These are phyloP conservation scores for Haematococcus sp. DNA, from an alignment of 139 green algal species.

Conservation along the genomic window DNA sequence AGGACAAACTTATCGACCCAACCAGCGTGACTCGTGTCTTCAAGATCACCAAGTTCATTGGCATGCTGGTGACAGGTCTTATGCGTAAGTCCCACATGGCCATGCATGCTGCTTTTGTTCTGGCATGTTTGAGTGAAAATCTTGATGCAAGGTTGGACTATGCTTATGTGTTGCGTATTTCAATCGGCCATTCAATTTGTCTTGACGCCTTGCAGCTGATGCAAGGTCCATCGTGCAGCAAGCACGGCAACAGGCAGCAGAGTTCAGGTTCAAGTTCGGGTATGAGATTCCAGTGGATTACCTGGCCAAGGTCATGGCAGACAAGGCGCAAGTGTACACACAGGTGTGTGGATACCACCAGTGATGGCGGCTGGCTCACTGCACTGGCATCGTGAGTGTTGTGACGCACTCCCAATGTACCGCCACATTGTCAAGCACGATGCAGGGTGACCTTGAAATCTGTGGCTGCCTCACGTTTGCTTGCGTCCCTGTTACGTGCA, in stretches of 20 bases:
- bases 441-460: too few relatives aligned
- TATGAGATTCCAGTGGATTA: slow-evolving; percentile 96
- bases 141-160: background rate
- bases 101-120: background rate
- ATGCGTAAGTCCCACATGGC: slow-evolving; percentile 13
- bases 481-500: slow-evolving; percentile 37
- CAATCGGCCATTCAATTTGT: background rate
- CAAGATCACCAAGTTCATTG: slow-evolving; percentile 89
- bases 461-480: too few relatives aligned
- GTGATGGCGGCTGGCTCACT: background rate
- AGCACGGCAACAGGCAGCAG: slow-evolving; percentile 82
- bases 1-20: slow-evolving; percentile 96
- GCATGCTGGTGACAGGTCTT: slow-evolving; percentile 90
- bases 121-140: background rate
- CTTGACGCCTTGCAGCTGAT: slow-evolving; percentile 67
- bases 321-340: slow-evolving; percentile 97
- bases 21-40: slow-evolving; percentile 84
- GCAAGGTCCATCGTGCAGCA: slow-evolving; percentile 83
- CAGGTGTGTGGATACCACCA: slow-evolving; percentile 67
- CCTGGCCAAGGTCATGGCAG: slow-evolving; percentile 88
- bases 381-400: background rate
- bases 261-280: slow-evolving; percentile 93
- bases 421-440: too few relatives aligned
- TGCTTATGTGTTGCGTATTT: background rate
- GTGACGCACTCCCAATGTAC: background rate